phyloP scores from a whole-genome alignment of 2,329 filamentous ascomycete genomes.

The Epichloe glyceriae region DNA sequence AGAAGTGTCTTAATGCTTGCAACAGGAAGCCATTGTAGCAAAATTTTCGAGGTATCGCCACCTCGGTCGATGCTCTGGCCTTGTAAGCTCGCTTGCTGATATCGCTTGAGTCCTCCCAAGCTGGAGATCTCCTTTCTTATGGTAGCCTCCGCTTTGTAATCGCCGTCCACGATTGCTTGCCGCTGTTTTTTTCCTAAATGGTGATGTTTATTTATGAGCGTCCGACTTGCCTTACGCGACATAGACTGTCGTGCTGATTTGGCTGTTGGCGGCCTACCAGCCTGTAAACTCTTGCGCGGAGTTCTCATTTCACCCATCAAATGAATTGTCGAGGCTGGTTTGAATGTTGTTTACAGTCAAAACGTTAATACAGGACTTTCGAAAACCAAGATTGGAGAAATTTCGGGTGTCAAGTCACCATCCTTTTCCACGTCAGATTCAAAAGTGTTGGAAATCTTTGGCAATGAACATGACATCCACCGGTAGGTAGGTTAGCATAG shows the following conservation, averaged over 20 bases:
- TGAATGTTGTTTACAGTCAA: not conserved
- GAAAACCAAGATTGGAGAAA: too few relatives aligned
- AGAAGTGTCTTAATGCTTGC: conserved; percentile 14
- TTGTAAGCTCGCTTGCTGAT: conserved; percentile 56
- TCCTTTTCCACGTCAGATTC: too few relatives aligned
- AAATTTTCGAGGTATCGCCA: conserved; percentile 51
- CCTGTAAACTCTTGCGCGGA: conserved; percentile 28
- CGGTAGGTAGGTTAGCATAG: too few relatives aligned
- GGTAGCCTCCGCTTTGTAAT: conserved; percentile 30
- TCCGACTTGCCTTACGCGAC: conserved; percentile 50
- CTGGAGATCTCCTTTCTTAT: conserved; percentile 41
- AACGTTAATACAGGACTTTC: too few relatives aligned
- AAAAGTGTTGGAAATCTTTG: too few relatives aligned
- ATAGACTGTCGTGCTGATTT: conserved; percentile 40
- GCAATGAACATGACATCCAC: too few relatives aligned
- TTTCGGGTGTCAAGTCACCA: too few relatives aligned
- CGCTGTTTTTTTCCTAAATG: conserved; percentile 48
- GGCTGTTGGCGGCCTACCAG: conserved; percentile 43
- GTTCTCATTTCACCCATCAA: conserved; percentile 25
- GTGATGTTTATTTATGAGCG: conserved; percentile 53
- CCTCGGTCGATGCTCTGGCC: conserved; percentile 53
- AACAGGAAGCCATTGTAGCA: conserved; percentile 47
- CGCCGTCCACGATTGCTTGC: conserved; percentile 41
- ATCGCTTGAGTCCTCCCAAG: conserved; percentile 48
- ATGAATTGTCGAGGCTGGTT: not conserved